Conservation (phyloP, 805 yeast species). For the Brettanomyces naardenensis region DNA sequence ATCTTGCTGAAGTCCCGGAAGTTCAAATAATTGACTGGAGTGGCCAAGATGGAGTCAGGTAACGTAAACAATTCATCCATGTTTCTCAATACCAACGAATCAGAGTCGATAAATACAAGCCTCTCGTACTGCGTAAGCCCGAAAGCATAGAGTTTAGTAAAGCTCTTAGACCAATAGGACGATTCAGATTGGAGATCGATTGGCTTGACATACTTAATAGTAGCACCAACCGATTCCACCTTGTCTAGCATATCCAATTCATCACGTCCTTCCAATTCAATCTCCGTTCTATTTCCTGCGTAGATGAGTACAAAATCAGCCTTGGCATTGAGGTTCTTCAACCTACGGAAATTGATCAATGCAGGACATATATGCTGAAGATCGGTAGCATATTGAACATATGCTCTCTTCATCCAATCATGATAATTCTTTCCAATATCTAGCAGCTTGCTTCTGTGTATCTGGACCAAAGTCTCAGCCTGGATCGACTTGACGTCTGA, state of each 20-base stretch:
- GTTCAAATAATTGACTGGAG: slow-evolving; percentile 37
- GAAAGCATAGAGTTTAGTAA: slow-evolving; percentile 49
- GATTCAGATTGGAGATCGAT: slow-evolving; percentile 14
- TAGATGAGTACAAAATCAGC: slow-evolving; percentile 42
- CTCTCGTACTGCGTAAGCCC: slow-evolving; percentile 41
- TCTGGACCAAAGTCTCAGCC: slow-evolving; percentile 2
- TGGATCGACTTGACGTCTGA: slow-evolving; percentile 7
- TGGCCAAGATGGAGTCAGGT: slow-evolving; percentile 39
- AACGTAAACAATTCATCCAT: slow-evolving; percentile 46
- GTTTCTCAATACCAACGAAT: slow-evolving; percentile 32
- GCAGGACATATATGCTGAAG: slow-evolving; percentile 43
- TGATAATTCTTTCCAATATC: slow-evolving; percentile 2
- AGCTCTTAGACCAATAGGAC: slow-evolving; percentile 40
- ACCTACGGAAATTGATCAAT: slow-evolving; percentile 35
- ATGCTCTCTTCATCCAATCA: slow-evolving; percentile 42
- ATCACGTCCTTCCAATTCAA: not conserved
- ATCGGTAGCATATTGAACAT: slow-evolving; percentile 55
- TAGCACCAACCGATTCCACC: slow-evolving; percentile 15
- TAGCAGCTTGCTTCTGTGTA: slow-evolving; percentile 1
- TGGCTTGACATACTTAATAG: slow-evolving; percentile 21
- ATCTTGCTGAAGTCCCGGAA: slow-evolving; percentile 10
- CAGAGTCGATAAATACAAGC: slow-evolving; percentile 52
- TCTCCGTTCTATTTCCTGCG: slow-evolving; percentile 8
- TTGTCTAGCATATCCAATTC: slow-evolving; percentile 1
- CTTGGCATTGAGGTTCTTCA: slow-evolving; percentile 27